Evolutionary conservation across 2,329 filamentous ascomycete genomes (phyloP).

Genomic region (Cladosporium sp.): DNA sequence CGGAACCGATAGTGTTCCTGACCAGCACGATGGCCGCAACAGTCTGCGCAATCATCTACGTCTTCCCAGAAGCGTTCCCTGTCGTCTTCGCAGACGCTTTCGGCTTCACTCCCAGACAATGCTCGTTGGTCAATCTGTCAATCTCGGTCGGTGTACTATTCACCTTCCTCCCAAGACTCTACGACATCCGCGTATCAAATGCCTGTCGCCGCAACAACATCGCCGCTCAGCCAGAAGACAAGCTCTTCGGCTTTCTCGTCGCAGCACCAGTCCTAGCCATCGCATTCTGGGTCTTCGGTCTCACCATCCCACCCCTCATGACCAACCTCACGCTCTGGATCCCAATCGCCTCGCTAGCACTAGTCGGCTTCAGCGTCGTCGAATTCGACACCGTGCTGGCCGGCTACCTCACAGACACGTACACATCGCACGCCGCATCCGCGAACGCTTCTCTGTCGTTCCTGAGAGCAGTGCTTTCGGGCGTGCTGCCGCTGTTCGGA

Average conservation of each 20-base stretch:
- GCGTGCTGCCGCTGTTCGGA: constrained; percentile 45
- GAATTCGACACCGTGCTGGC: constrained; percentile 49
- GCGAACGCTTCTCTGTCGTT: constrained; percentile 48
- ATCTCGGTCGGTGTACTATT: constrained; percentile 61
- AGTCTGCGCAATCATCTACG: constrained; percentile 51
- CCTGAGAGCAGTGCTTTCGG: constrained; percentile 44
- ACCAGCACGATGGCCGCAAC: constrained; percentile 48
- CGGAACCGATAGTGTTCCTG: constrained; percentile 51
- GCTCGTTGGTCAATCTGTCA: constrained; percentile 58
- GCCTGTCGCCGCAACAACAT: not conserved
- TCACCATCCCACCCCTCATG: constrained; percentile 49
- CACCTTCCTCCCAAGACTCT: constrained; percentile 47
- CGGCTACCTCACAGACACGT: constrained; percentile 51
- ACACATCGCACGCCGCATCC: constrained; percentile 49
- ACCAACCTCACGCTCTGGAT: constrained; percentile 31
- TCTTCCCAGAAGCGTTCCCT: constrained; percentile 50
- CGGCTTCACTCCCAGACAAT: constrained; percentile 38
- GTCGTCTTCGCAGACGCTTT: constrained; percentile 41
- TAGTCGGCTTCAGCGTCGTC: constrained; percentile 53
- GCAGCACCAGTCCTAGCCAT: constrained; percentile 48
- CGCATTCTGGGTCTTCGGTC: constrained; percentile 51
- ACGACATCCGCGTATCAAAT: constrained; percentile 43
- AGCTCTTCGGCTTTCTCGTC: constrained; percentile 50
- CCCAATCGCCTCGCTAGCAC: constrained; percentile 37
- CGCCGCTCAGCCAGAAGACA: constrained; percentile 48